Base-by-base conservation (phyloP, 345 rosid genomes). In the Eucalyptus brandiana region DNA sequence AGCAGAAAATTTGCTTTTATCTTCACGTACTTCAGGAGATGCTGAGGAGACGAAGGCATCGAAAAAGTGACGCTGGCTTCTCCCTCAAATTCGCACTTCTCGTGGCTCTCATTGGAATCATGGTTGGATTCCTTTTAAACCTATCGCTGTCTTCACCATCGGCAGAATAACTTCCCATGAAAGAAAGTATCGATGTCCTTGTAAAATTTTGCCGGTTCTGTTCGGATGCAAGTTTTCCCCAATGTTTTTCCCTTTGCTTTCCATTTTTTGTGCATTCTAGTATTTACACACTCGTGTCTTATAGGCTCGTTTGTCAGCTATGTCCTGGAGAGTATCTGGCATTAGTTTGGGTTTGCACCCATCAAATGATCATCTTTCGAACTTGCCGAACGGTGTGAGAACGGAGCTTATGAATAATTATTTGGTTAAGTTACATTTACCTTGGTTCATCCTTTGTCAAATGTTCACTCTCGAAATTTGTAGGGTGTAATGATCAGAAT, bases 101-200 rank as follows among this genome's bases (percentile, higher is more conserved):
- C 60, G 98, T 97, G 89, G 99, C 96, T 87, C 93, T 97, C 56
- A 93, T 97, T 15, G 99, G 99, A 53, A 93, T 97, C 87, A 89
- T 94, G 95, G 93, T 92, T 40, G 99, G 99, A 49, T 94, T 95
- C 90, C 93, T 97, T 91, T 91, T 97, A 94, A 95, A 97, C 90
- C 91, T 95, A 86, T 90, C 94, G 12, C 76, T 95, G 90, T 92
- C 99, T 76, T 96, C 95, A 16, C 95, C 95, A 1, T 76, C 94
- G 6, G 47, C 90, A 2, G 58, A 54, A 80, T 58, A 50, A 83
- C 32, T 45, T 32, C 16, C 49, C 42, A 18, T 19, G 47, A 81
- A 44, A 28, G 34, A 34, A 48, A 37, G 44, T 85, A 62, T 80
- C 85, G 42, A 88, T 88, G 91, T 93, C 93, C 47, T 91, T 88